Percentiles rank a stretch among this genome's conserved stretches.
Conservation (phyloP, 2,329 filamentous ascomycete genomes). For the Xylaria sp. region DNA sequence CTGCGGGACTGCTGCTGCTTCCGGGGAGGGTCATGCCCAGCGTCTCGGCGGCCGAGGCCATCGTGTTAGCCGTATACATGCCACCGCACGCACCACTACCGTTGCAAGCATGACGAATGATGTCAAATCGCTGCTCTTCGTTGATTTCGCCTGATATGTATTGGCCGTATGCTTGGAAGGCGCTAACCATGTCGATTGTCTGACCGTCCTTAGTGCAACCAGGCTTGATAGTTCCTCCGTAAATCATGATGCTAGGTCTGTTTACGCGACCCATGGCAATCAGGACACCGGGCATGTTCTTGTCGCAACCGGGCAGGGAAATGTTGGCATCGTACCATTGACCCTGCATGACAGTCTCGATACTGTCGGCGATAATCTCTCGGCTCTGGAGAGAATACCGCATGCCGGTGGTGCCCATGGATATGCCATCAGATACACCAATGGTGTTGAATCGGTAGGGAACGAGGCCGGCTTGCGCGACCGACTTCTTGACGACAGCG, state of each 20-base stretch:
- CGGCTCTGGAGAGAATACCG: constrained; percentile 91
- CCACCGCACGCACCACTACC: constrained; percentile 84
- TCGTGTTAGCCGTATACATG: constrained; percentile 82
- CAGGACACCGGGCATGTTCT: constrained; percentile 96
- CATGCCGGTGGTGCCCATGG: constrained; percentile 98
- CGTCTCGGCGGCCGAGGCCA: constrained; percentile 75
- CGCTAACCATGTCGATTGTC: constrained; percentile 91
- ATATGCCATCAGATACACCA: constrained; percentile 95
- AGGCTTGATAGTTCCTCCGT: constrained; percentile 91
- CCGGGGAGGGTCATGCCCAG: constrained; percentile 82
- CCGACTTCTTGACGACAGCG: constrained; percentile 69
- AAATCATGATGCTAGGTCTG: constrained; percentile 94
- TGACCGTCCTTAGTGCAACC: constrained; percentile 80
- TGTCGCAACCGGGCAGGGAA: constrained; percentile 96
- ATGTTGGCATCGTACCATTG: constrained; percentile 99
- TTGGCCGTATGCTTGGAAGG: constrained; percentile 97
- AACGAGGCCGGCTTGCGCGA: constrained; percentile 74
- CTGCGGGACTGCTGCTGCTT: constrained; percentile 79
- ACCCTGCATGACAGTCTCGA: constrained; percentile 98
- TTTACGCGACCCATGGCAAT: constrained; percentile 96
- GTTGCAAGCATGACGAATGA: constrained; percentile 90
- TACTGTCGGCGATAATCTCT: constrained; percentile 96
- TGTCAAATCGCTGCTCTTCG: constrained; percentile 90
- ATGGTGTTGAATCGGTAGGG: constrained; percentile 99
- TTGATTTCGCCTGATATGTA: constrained; percentile 90